Evolutionary conservation across 768 basidiomycete species (phyloP).

Genomic region (Galerina sulciceps): DNA sequence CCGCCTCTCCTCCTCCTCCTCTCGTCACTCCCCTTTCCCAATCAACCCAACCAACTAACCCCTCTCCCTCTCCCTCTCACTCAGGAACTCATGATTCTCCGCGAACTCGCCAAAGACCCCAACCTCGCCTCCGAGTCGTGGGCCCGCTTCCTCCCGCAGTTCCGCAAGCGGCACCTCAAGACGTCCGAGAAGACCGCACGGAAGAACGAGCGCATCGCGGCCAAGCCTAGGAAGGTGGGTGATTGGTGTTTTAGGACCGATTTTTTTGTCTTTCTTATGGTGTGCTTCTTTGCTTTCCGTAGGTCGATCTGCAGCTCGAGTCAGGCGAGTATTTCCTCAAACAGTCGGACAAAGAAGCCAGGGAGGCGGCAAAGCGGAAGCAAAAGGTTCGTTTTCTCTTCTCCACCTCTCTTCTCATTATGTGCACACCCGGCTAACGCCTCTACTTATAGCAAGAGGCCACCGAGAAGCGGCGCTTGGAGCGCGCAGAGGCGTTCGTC

Average conservation of each 20-base stretch:
- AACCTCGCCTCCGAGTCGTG: too few relatives aligned
- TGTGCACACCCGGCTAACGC: neutral
- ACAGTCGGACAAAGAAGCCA: constrained; percentile 79
- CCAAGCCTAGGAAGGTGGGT: constrained; percentile 91
- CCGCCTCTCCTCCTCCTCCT: neutral
- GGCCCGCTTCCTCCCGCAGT: too few relatives aligned
- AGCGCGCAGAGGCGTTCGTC: too few relatives aligned
- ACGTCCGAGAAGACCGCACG: too few relatives aligned
- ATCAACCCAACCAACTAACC: too few relatives aligned
- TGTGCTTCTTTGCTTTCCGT: neutral
- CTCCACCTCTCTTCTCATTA: neutral
- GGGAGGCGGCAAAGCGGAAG: constrained; percentile 70
- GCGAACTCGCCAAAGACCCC: too few relatives aligned
- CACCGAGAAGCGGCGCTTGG: constrained; percentile 69
- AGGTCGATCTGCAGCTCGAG: too few relatives aligned
- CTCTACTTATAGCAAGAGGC: constrained; percentile 76
- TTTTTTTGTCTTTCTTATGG: neutral
- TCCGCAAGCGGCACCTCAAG: too few relatives aligned
- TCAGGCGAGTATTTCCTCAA: constrained; percentile 99
- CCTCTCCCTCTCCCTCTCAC: too few relatives aligned
- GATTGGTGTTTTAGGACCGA: neutral
- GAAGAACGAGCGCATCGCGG: too few relatives aligned
- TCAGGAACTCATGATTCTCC: constrained; percentile 98
- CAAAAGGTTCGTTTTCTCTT: constrained; percentile 60
- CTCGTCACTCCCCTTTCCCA: neutral